Percentiles rank a stretch among this genome's conserved stretches.
phyloP scores from a whole-genome alignment of 202 grass and related monocot genomes.

The Alloteropsis angusta region DNA sequence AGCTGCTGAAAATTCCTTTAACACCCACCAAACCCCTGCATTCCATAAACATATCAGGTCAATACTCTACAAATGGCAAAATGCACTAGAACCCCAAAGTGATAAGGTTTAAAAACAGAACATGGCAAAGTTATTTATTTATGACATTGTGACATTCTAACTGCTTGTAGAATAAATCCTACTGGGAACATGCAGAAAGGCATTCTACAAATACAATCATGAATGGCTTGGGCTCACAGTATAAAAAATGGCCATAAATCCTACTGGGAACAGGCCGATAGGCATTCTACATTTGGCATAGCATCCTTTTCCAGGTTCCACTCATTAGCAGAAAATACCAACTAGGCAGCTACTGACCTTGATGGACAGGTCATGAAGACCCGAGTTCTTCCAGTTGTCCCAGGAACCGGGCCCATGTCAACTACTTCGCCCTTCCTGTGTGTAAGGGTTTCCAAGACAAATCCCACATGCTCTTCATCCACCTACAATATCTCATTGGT shows the following conservation, averaged over 20 bases:
- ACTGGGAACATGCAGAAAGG: not conserved
- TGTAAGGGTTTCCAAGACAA: slow-evolving; percentile 89
- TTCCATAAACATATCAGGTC: slow-evolving; percentile 16
- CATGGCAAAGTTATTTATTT: not conserved
- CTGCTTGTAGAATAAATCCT: slow-evolving; percentile 3
- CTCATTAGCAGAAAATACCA: not conserved
- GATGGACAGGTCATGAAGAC: slow-evolving; percentile 88
- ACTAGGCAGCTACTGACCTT: slow-evolving; percentile 36
- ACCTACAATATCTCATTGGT: slow-evolving; percentile 53
- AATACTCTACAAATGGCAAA: slow-evolving; percentile 1
- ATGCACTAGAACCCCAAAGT: not conserved
- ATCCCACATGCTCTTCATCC: slow-evolving; percentile 90
- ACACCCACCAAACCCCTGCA: slow-evolving; percentile 91
- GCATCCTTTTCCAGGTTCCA: not conserved
- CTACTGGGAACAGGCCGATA: not conserved
- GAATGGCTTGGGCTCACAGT: not conserved
- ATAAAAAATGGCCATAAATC: not conserved
- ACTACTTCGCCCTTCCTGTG: slow-evolving; percentile 76
- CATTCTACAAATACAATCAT: not conserved
- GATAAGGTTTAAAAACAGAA: not conserved
- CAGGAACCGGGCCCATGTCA: slow-evolving; percentile 95
- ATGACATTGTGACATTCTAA: not conserved
- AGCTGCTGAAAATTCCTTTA: slow-evolving; percentile 92
- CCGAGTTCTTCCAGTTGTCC: slow-evolving; percentile 66
- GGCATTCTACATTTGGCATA: not conserved